Evolutionary conservation across 352 stramenopile genomes (phyloP).

Genomic region (Phytophthora fragariae): DNA sequence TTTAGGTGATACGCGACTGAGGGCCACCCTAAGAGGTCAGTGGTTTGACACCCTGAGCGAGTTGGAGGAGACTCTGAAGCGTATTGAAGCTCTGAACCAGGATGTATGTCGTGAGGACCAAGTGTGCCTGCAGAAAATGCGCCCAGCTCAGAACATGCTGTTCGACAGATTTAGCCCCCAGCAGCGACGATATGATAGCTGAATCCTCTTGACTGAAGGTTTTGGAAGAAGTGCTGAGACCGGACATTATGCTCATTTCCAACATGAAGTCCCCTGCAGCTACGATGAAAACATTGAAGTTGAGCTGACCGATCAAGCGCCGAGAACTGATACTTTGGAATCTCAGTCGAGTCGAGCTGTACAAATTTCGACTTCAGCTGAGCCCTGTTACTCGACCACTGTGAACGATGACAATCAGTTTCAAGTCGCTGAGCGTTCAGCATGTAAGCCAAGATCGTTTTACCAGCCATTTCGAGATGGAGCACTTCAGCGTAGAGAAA

Average conservation of each 20-base stretch:
- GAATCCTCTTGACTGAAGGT: neutral
- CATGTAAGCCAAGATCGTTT: neutral
- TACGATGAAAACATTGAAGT: neutral
- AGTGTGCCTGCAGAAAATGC: neutral
- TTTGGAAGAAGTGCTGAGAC: neutral
- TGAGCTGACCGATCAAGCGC: neutral
- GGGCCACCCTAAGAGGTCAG: neutral
- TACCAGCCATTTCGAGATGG: neutral
- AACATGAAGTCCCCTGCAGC: neutral
- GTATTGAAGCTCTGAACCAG: neutral
- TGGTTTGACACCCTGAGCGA: neutral
- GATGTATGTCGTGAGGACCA: neutral
- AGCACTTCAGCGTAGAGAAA: neutral
- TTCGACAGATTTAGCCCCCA: neutral
- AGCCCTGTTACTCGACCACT: neutral
- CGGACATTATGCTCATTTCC: neutral
- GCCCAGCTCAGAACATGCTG: neutral
- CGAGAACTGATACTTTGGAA: neutral
- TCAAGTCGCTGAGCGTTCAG: neutral
- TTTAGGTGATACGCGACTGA: neutral
- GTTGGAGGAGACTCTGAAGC: neutral
- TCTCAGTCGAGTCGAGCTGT: neutral
- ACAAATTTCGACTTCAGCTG: neutral
- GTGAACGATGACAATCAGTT: neutral
- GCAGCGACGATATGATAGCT: neutral